A percentile compares a stretch with the other conserved stretches of the same genome.
Conservation (phyloP, 129 eudicot genomes). For the Centrapalus pauciflorus region DNA sequence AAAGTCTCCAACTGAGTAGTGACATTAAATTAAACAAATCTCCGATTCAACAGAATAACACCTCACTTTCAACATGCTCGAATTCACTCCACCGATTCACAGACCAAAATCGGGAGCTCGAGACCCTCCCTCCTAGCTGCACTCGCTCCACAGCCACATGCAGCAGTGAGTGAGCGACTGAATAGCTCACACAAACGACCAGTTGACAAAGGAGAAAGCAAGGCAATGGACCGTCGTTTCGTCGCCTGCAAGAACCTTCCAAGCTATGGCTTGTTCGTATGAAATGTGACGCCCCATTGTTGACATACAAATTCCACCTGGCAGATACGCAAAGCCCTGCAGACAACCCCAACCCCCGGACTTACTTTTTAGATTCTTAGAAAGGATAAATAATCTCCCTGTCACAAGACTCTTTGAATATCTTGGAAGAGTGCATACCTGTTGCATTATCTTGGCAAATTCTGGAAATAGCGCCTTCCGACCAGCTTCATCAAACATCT, state of each 20-base stretch:
- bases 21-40: slow-evolving; percentile 29
- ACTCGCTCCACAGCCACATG: neutral
- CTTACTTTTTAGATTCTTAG: slow-evolving; percentile 8
- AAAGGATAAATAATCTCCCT: neutral
- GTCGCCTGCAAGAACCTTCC: slow-evolving; percentile 88
- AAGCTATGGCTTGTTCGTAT: slow-evolving; percentile 84
- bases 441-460: slow-evolving; percentile 91
- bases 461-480: slow-evolving; percentile 68
- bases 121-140: slow-evolving; percentile 10
- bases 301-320: slow-evolving; percentile 92
- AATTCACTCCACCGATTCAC: slow-evolving; percentile 17
- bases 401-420: no score
- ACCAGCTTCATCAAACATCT: slow-evolving; percentile 86
- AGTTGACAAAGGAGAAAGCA: slow-evolving; percentile 83
- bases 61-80: slow-evolving; percentile 11
- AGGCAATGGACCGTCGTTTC: slow-evolving; percentile 81
- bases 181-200: slow-evolving; percentile 76
- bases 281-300: slow-evolving; percentile 95
- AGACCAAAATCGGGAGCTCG: slow-evolving; percentile 27
- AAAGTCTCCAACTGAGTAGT: neutral
- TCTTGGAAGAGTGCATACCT: slow-evolving; percentile 55
- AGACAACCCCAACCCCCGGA: neutral
- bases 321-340: slow-evolving; percentile 88
- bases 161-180: neutral
- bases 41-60: slow-evolving; percentile 10